Base-by-base conservation (phyloP, 805 yeast genomes). In the Suhomyces pyralidae region DNA sequence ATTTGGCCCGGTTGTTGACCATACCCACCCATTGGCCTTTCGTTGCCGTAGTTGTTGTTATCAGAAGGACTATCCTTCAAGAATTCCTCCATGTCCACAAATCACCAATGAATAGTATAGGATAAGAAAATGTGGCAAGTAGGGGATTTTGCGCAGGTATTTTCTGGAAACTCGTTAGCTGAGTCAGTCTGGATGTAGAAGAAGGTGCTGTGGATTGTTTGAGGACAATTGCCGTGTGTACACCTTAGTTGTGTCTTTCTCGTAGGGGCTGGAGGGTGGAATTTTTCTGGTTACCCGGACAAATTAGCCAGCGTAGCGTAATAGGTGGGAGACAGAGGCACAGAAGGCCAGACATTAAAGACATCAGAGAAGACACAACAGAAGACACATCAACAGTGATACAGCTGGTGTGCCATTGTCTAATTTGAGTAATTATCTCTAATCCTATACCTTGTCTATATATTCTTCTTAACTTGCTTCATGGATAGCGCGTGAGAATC, bases 21-120 rank as follows among this genome's bases (percentile, higher is more conserved):
- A 1, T 19, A 19, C 7, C 14, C 24, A 19, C 19, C 42, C 22
- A 19, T 19, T 19, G 42, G 42, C 20, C 24, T 38, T 9, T 19
- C 40, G 20, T 49, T 46, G 30, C 30, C 17, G 5, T 49, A 45
- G 48, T 42, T 48, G 53, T 52, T 53, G 38, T 51, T 57, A 54
- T 66, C 70, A 45, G 65, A 56, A 36, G 72, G 73, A 57, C 73
- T 69, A 48, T 69, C 71, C 45, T 61, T 67, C 51, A 69, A 61
- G 55, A 58, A 68, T 52, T 67, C 68, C 42, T 68, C 73, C 73
- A 68, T 20, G 2, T 20, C 22, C 22, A n/a, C n/a, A n/a, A n/a
- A n/a, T n/a, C n/a, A n/a, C n/a, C n/a, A n/a, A n/a, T n/a, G n/a
- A n/a, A n/a, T n/a, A n/a, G n/a, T n/a, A n/a, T n/a, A n/a, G n/a